A percentile compares a stretch with the other conserved stretches of the same genome.
phyloP scores from a whole-genome alignment of 192 early-diverging fungal genomes.

The Coemansia sp. region DNA sequence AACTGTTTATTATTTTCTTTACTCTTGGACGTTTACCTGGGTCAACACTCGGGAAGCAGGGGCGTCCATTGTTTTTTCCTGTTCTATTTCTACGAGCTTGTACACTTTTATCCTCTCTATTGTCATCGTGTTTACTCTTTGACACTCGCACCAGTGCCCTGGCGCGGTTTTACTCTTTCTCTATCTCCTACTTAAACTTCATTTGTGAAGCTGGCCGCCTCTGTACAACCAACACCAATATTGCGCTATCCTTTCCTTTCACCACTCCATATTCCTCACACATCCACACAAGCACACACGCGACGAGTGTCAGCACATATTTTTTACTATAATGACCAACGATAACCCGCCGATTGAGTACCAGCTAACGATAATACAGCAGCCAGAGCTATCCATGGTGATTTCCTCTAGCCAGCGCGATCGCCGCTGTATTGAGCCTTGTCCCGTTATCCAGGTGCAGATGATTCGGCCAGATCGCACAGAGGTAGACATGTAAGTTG shows the following conservation, averaged over 20 bases:
- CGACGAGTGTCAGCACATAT: neutral
- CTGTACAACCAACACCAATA: neutral
- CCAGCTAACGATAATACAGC: conserved; percentile 38
- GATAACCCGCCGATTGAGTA: neutral
- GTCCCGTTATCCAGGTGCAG: conserved; percentile 36
- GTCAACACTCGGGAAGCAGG: neutral
- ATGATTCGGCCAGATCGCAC: conserved; percentile 24
- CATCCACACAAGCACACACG: neutral
- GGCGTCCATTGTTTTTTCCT: neutral
- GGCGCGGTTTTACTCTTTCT: neutral
- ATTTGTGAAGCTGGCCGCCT: no score
- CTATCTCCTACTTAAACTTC: neutral
- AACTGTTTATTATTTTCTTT: neutral
- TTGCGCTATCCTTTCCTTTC: neutral
- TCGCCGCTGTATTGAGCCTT: conserved; percentile 49
- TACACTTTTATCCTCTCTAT: no score
- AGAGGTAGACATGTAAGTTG: conserved; percentile 45
- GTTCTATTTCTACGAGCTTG: neutral
- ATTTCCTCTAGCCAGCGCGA: conserved; percentile 22
- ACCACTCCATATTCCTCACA: neutral
- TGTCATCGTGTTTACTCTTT: no score
- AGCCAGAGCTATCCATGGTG: conserved; percentile 34
- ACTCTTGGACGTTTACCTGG: neutral
- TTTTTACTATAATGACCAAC: conserved; percentile 1
- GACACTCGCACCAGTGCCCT: no score